Evolutionary conservation across 2,329 filamentous ascomycete species (phyloP), one percentile per base, ranked within the genome.

Genomic region (Sclerotinia sclerotiorum): DNA sequence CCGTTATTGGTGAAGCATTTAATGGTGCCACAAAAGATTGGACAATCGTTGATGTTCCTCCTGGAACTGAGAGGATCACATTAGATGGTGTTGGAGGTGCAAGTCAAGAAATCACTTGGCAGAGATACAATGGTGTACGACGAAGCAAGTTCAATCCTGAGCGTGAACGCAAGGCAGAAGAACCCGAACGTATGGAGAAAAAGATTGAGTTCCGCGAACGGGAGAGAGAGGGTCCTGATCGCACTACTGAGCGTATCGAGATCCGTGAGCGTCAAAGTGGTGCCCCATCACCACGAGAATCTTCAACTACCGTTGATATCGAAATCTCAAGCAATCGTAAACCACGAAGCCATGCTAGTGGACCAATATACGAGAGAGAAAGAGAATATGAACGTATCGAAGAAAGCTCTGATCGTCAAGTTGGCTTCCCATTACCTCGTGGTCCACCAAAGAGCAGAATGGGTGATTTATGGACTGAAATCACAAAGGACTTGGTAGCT

Each of bases 381-480:
- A 72, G 77, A 44, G 75, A 77, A 54, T 76, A 77, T 52, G 85
- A 87, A 62, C 80, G 87, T 29, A 71, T 77, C 42, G 85, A 87
- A 62, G 84, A 86, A 73, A 82, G 81, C 24, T 71, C 51, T 46
- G 87, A 89, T 70, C 81, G 81, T 71, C 82, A 79, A 71, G 81
- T 81, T 72, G 78, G 66, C 75, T 68, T 75, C 52, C 70, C 68
- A 49, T 27, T 64, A 10, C 70, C 74, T 54, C 70, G 74, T 55
- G 70, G 67, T 46, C 71, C 70, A 29, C 72, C 74, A 46, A 74
- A 75, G 49, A 69, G 71, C n/a, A 70, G 73, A 70, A 63, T 71
- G n/a, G 72, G 86, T 68, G 87, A 90, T 69, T 91, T 97, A 82
- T 98, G 94, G 94, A 99, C 95, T 0, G 95, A 98, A 80, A 93